Conservation (phyloP, 148 eudicot genomes). For the Arbutus unedo region DNA sequence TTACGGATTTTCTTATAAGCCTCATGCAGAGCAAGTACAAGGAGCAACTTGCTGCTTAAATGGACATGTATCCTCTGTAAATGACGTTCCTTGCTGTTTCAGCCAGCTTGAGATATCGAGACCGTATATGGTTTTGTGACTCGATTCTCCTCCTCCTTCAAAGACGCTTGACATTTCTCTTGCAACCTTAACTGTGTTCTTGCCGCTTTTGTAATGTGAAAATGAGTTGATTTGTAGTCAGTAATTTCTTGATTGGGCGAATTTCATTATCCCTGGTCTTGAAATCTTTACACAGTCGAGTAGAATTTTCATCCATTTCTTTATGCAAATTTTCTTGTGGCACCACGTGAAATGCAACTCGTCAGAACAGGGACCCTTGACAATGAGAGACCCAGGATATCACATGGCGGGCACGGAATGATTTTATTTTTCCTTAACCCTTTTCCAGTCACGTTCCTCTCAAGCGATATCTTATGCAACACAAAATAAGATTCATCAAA, state of each 20-base stretch:
- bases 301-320: background rate
- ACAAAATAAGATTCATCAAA: too few species aligned
- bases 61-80: background rate
- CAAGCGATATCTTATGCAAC: too few species aligned
- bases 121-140: background rate
- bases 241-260: background rate
- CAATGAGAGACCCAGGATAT: too few species aligned
- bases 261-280: background rate
- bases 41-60: constrained; percentile 31
- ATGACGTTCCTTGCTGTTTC: background rate
- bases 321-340: background rate
- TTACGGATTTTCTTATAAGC: constrained; percentile 63
- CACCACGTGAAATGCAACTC: too few species aligned
- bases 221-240: background rate
- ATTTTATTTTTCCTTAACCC: too few species aligned
- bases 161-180: constrained; percentile 3
- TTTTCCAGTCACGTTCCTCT: too few species aligned
- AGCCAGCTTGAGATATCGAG: background rate
- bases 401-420: too few species aligned
- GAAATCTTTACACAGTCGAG: background rate
- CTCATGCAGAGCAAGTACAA: constrained; percentile 39
- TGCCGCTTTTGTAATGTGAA: background rate
- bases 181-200: background rate
- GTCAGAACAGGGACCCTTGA: too few species aligned
- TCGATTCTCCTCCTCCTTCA: background rate